Conservation (phyloP, 106 monocot species). For the Cymbidium sinense region DNA sequence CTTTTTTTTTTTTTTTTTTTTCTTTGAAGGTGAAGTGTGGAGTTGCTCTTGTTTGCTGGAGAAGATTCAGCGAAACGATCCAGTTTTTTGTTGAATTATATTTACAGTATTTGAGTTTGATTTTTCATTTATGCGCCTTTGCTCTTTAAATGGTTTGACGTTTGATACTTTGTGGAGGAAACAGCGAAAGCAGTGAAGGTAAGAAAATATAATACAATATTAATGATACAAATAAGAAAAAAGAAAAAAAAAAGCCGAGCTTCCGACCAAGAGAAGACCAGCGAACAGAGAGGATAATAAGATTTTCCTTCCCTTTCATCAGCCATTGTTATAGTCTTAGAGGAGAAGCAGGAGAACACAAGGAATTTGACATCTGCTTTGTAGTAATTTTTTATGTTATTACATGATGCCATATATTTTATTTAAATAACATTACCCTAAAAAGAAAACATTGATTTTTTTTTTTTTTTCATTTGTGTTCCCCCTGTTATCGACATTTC, state of each 20-base stretch:
- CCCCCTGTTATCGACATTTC: not conserved
- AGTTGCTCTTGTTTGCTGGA: not conserved
- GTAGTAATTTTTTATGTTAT: not conserved
- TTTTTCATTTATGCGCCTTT: not conserved
- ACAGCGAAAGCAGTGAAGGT: not conserved
- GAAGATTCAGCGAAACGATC: not conserved
- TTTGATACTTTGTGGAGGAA: not conserved
- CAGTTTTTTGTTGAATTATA: not conserved
- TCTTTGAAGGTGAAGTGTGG: not conserved
- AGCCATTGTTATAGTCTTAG: too few relatives aligned
- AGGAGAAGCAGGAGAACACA: too few relatives aligned
- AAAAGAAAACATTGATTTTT: not conserved
- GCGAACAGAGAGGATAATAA: not conserved
- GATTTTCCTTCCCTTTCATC: not conserved
- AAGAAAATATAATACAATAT: not conserved
- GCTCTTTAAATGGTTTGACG: not conserved
- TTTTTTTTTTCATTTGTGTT: not conserved
- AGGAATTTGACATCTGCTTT: too few relatives aligned
- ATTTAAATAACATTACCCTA: too few relatives aligned
- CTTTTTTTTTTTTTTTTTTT: constrained; percentile 5
- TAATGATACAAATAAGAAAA: not conserved
- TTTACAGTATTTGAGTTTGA: not conserved
- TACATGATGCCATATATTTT: too few relatives aligned
- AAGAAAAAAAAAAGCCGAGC: not conserved
- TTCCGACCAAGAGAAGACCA: too few relatives aligned